These are phyloP conservation scores for Brachypodium distachyon DNA, from an alignment of 202 grass and related monocot genomes.

Conservation along the genomic window DNA sequence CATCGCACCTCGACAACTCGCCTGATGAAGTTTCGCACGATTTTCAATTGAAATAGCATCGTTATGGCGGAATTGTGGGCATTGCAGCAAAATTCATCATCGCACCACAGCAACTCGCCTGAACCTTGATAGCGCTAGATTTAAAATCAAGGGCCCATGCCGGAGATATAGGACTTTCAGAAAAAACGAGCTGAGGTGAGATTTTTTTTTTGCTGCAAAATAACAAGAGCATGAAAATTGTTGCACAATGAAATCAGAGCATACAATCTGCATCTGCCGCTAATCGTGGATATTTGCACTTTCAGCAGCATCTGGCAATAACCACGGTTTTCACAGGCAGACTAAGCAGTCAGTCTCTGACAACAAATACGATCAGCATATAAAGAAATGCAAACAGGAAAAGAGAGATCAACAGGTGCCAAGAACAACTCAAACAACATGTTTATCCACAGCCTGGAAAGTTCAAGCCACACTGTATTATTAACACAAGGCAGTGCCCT, in stretches of 20 bases:
- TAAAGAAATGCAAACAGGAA: neutral
- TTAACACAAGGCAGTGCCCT: constrained; percentile 33
- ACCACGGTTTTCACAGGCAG: neutral
- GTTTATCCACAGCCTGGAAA: constrained; percentile 28
- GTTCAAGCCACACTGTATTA: constrained; percentile 42
- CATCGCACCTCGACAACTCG: too few species aligned
- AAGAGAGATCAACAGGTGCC: neutral
- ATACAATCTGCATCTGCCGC: neutral
- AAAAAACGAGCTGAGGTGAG: neutral
- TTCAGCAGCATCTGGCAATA: neutral
- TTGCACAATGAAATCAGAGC: neutral
- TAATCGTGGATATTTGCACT: neutral
- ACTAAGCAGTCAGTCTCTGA: neutral
- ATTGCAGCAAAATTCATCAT: too few species aligned
- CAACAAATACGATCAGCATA: neutral
- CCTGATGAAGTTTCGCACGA: too few species aligned
- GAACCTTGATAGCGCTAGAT: too few species aligned
- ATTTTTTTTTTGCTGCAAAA: neutral
- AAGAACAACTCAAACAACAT: neutral
- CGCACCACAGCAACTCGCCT: too few species aligned
- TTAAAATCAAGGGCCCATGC: too few species aligned
- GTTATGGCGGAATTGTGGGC: too few species aligned
- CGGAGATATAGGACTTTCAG: too few species aligned
- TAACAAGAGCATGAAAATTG: neutral
- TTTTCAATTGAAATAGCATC: too few species aligned